Evolutionary conservation across 352 stramenopile genomes (phyloP).

Genomic region (Plasmopara viticola): DNA sequence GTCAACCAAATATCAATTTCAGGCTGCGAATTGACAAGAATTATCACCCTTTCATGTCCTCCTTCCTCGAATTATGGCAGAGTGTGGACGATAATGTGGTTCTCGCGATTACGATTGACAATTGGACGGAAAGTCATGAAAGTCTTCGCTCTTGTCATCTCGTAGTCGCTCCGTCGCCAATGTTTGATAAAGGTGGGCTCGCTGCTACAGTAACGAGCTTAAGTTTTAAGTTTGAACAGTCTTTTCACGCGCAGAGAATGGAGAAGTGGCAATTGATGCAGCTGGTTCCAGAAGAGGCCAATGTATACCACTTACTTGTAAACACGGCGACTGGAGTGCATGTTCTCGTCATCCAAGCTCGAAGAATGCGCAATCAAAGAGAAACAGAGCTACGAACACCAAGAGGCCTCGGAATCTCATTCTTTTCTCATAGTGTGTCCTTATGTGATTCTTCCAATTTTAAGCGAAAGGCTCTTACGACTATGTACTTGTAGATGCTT

Average conservation of each 20-base stretch:
- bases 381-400: background rate
- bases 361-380: background rate
- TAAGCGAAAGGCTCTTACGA: constrained; percentile 1
- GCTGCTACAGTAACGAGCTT: constrained; percentile 22
- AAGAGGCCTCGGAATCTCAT: constrained; percentile 13
- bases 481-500: constrained; percentile 16
- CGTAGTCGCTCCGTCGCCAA: constrained; percentile 36
- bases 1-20: constrained; percentile 7
- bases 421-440: constrained; percentile 27
- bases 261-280: constrained; percentile 50
- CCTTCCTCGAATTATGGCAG: constrained; percentile 52
- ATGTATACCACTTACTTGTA: constrained; percentile 42
- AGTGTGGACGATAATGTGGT: constrained; percentile 45
- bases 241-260: constrained; percentile 22
- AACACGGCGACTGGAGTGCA: constrained; percentile 36
- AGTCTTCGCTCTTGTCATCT: constrained; percentile 28
- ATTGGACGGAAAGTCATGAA: constrained; percentile 17
- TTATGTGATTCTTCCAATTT: background rate
- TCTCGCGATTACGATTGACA: constrained; percentile 30
- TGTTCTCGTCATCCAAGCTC: constrained; percentile 28
- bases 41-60: constrained; percentile 11
- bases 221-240: constrained; percentile 31
- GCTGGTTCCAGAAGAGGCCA: constrained; percentile 4
- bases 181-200: constrained; percentile 6
- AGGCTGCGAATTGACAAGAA: constrained; percentile 20